phyloP scores from a whole-genome alignment of 441 rosid species.

The Croton setiger region DNA sequence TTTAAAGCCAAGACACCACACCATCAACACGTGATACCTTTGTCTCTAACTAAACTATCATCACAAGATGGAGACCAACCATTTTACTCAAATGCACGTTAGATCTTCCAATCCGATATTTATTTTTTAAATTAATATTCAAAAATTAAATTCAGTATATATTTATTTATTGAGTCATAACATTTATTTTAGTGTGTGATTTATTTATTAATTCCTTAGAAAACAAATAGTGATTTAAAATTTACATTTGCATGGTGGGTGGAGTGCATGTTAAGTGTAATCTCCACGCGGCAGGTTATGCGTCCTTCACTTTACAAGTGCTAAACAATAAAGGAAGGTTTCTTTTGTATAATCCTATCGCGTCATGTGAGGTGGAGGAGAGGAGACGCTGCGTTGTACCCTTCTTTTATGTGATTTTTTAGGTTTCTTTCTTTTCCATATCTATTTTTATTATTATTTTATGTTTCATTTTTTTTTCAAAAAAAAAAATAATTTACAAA shows the following conservation, averaged over 20 bases:
- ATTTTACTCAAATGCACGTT: constrained; percentile 15
- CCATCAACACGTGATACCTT: constrained; percentile 26
- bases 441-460: too few species aligned
- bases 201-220: too few species aligned
- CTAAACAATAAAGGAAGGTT: not conserved
- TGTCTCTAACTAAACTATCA: constrained; percentile 24
- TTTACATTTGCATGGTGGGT: constrained; percentile 23
- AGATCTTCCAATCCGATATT: not conserved
- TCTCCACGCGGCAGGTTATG: constrained; percentile 13
- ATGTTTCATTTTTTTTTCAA: too few species aligned
- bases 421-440: not conserved
- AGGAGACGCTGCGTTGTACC: not conserved
- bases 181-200: too few species aligned
- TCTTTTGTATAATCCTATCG: not conserved
- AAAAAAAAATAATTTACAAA: not conserved
- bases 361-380: not conserved
- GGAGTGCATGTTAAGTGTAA: constrained; percentile 18
- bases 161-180: too few species aligned
- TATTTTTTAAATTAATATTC: not conserved
- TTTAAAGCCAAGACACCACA: constrained; percentile 12
- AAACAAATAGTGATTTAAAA: constrained; percentile 12
- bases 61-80: not conserved
- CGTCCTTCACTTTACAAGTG: constrained; percentile 1
- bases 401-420: not conserved
- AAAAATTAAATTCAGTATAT: not conserved